These are phyloP conservation scores for Triticum timopheevii DNA, from an alignment of 176 grass and related monocot genomes.

Conservation along the genomic window DNA sequence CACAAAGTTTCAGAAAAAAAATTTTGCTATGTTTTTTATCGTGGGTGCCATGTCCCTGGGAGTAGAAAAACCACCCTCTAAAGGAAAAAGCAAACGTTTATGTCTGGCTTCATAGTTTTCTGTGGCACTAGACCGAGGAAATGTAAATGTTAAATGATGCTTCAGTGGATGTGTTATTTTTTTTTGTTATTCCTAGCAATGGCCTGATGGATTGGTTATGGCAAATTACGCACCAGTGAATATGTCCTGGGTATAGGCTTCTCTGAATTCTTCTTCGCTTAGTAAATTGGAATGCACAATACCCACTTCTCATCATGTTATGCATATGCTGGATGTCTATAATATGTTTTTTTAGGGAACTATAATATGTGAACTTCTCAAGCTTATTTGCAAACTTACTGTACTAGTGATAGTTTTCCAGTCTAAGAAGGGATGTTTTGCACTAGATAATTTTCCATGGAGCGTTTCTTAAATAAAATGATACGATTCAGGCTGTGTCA, in stretches of 20 bases:
- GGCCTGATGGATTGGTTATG: not conserved
- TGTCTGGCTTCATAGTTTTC: not conserved
- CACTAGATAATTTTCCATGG: not conserved
- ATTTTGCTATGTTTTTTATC: too few relatives aligned
- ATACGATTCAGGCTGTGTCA: not conserved
- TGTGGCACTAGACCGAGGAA: not conserved
- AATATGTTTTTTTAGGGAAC: not conserved
- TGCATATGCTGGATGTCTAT: not conserved
- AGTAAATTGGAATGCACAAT: not conserved
- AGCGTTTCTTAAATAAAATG: conserved; percentile 12
- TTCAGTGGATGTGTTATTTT: not conserved
- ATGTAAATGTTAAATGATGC: not conserved
- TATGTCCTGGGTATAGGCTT: not conserved
- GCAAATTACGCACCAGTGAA: not conserved
- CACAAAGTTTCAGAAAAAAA: too few relatives aligned
- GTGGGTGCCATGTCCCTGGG: too few relatives aligned
- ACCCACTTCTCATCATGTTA: not conserved
- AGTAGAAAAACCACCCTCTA: too few relatives aligned
- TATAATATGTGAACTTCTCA: not conserved
- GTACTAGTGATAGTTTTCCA: not conserved
- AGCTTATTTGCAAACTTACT: not conserved
- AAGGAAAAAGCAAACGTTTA: not conserved
- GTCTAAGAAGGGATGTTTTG: not conserved
- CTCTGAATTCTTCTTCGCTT: not conserved
- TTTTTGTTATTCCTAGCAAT: not conserved